Percentiles rank a stretch among this genome's conserved stretches.
These are phyloP conservation scores for Tephrocybe sp. DNA, from an alignment of 768 basidiomycete genomes.

Conservation along the genomic window DNA sequence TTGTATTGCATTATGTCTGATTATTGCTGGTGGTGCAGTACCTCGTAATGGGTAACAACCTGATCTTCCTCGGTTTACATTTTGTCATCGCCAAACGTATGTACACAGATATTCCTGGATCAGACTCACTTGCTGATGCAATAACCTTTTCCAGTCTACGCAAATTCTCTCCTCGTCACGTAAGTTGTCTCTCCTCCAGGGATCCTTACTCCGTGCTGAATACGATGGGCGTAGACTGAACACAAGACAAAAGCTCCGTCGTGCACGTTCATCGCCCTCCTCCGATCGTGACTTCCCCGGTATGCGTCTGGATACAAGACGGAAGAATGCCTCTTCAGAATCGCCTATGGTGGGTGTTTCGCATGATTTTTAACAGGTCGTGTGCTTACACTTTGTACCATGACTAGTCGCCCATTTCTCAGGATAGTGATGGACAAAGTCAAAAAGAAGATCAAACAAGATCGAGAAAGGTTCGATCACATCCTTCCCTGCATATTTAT, in stretches of 20 bases:
- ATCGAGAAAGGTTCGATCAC: constrained; percentile 1
- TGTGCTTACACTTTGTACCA: background rate
- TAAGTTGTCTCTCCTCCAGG: background rate
- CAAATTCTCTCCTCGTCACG: constrained; percentile 13
- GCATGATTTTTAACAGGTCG: background rate
- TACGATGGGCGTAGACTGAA: constrained; percentile 15
- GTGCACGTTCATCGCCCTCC: constrained; percentile 8
- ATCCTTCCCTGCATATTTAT: background rate
- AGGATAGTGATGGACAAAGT: too few species aligned
- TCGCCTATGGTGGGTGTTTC: background rate
- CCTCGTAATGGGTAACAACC: constrained; percentile 20
- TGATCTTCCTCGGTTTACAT: constrained; percentile 39
- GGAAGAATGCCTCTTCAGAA: background rate
- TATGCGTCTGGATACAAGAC: constrained; percentile 7
- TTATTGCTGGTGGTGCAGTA: background rate
- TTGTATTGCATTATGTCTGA: background rate
- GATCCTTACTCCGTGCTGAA: background rate
- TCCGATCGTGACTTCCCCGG: constrained; percentile 6
- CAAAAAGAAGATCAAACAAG: background rate
- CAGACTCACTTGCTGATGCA: background rate
- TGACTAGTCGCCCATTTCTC: too few species aligned
- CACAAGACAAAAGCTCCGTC: constrained; percentile 20
- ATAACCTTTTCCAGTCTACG: constrained; percentile 18
- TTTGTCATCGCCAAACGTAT: constrained; percentile 39
- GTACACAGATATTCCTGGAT: constrained; percentile 6